Evolutionary conservation across 73 alveolate genomes (phyloP).

Genomic region (Tetrahymena elliotti): DNA sequence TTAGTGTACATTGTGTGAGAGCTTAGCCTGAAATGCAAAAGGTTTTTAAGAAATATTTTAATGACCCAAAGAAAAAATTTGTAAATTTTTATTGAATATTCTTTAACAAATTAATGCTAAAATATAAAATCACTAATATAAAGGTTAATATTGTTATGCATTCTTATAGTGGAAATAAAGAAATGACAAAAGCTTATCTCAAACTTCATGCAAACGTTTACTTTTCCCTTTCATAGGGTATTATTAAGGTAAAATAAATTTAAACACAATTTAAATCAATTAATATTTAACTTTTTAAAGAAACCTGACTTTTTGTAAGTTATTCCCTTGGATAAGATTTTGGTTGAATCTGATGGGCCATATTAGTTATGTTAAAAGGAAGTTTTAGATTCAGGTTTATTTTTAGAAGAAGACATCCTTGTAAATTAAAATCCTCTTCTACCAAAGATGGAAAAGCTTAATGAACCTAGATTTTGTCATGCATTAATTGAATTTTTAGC

Average conservation of each 20-base stretch:
- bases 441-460: background rate
- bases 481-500: background rate
- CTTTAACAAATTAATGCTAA: no score
- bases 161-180: background rate
- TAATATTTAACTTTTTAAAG: background rate
- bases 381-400: background rate
- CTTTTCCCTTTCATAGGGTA: background rate
- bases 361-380: background rate
- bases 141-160: background rate
- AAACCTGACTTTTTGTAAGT: background rate
- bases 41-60: background rate
- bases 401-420: background rate
- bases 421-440: background rate
- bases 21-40: background rate
- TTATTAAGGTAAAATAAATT: background rate
- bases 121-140: no score
- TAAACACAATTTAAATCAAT: background rate
- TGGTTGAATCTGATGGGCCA: background rate
- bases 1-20: background rate
- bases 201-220: background rate
- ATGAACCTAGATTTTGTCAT: background rate
- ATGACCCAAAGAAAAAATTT: background rate
- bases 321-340: background rate
- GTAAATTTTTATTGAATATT: background rate
- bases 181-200: background rate